Evolutionary conservation across 177 flowering plant species (phyloP).

Genomic region (Tripterygium wilfordii): DNA sequence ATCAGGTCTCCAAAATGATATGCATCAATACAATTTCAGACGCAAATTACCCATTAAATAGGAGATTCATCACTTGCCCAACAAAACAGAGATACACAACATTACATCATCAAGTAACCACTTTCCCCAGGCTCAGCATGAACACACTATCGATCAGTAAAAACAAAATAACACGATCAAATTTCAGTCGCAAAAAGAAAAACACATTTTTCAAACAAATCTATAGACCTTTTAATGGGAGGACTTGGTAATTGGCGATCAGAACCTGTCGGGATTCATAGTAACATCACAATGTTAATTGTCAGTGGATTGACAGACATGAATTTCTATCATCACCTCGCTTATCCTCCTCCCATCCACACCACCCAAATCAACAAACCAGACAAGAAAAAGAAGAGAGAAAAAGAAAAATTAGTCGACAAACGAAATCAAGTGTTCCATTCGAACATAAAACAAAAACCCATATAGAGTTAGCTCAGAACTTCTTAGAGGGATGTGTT

Average conservation of each 20-base stretch:
- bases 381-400: not conserved
- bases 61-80: conserved; percentile 27
- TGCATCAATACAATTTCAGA: conserved; percentile 34
- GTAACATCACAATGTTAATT: conserved; percentile 32
- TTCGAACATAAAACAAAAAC: not conserved
- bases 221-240: not conserved
- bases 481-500: conserved; percentile 81
- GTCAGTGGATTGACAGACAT: conserved; percentile 81
- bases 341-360: not conserved
- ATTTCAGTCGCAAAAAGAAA: not conserved
- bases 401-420: not conserved
- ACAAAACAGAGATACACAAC: conserved; percentile 12
- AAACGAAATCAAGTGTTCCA: not conserved
- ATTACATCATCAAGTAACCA: no score
- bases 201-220: not conserved
- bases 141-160: not conserved
- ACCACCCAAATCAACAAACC: not conserved
- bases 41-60: conserved; percentile 46
- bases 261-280: conserved; percentile 81
- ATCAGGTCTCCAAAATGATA: conserved; percentile 36
- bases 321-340: conserved; percentile 67
- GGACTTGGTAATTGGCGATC: conserved; percentile 42
- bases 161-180: no score
- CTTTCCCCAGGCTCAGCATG: no score
- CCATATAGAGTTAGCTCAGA: conserved; percentile 41